Evolutionary conservation across 2,329 filamentous ascomycete species (phyloP), one percentile per base, ranked within the genome.

Genomic region (Trichoderma gracile): DNA sequence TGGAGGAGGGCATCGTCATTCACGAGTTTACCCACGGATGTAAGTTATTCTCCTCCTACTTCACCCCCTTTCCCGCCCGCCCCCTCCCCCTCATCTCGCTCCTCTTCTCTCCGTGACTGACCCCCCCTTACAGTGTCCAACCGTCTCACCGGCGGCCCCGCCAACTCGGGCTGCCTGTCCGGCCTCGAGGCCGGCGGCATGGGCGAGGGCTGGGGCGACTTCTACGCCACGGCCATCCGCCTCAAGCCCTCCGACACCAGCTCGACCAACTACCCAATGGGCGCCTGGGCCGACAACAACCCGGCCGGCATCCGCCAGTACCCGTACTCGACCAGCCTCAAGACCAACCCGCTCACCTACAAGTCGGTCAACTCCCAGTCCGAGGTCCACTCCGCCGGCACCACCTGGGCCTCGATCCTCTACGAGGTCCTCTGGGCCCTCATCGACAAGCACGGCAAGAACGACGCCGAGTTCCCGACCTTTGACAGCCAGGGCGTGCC

Each of bases 371-470:
- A 85, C 70, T 60, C 67, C 1, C 56, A 69, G 7, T 73, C 56
- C 3, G 69, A 69, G 1, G 79, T 82, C 1, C 84, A 86, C 71
- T 70, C 74, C 17, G 78, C 84, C 43, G 84, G 83, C 40, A 81
- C 79, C 40, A 75, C 82, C 64, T 85, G 83, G 82, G 80, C 80
- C 2, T 80, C 77, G 0, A 80, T 80, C 47, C 75, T 86, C 5
- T 85, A 85, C 72, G 84, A 86, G 69, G 76, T 86, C 14, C 71
- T 85, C 64, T 86, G 84, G 84, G 84, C 84, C 73, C 69, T 86
- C 40, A 82, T 86, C 64, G 83, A 84, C 58, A 82, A 82, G 74
- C 73, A 84, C 66, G 84, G 84, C 63, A 82, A 82, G 73, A 83
- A 79, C 47, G 75, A 79, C 52, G 74, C 66, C 0, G 73, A 73